Conservation (phyloP, 2,329 filamentous ascomycete genomes). For the Fusarium scirpi region DNA sequence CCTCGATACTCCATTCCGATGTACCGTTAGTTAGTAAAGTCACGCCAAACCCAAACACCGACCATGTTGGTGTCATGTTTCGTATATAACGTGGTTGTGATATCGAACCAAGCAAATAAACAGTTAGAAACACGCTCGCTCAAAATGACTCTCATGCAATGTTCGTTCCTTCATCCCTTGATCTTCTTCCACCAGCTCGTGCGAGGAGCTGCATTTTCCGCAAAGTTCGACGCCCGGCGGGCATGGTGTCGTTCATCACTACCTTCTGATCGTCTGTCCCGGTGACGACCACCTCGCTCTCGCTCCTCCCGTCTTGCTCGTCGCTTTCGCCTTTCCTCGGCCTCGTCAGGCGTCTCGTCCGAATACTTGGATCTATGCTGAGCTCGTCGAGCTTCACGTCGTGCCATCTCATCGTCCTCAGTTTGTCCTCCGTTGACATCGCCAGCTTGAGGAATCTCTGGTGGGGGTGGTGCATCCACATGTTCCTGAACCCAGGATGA, state of each 20-base stretch:
- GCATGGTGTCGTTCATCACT: constrained; percentile 60
- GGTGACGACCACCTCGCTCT: constrained; percentile 33
- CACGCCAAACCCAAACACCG: constrained; percentile 23
- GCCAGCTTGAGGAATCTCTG: constrained; percentile 53
- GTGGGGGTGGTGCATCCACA: constrained; percentile 70
- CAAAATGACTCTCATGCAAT: constrained; percentile 41
- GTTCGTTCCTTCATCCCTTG: constrained; percentile 52
- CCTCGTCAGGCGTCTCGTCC: constrained; percentile 57
- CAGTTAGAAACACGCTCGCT: constrained; percentile 45
- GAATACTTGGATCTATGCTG: constrained; percentile 59
- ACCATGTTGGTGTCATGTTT: constrained; percentile 17
- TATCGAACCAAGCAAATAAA: constrained; percentile 27
- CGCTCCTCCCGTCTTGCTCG: constrained; percentile 60
- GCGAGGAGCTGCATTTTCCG: constrained; percentile 62
- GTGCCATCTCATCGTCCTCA: constrained; percentile 61
- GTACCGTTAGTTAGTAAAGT: constrained; percentile 30
- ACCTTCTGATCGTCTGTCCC: constrained; percentile 55
- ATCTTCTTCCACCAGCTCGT: constrained; percentile 72
- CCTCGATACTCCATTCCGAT: constrained; percentile 31
- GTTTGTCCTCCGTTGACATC: constrained; percentile 52
- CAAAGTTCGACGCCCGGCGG: constrained; percentile 56
- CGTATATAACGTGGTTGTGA: constrained; percentile 23
- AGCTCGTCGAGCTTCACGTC: constrained; percentile 62
- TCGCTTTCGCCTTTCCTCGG: constrained; percentile 59
- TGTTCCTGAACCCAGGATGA: constrained; percentile 76